These are phyloP conservation scores for Podospora comata DNA, from an alignment of 495 filamentous ascomycete species.

Conservation along the genomic window DNA sequence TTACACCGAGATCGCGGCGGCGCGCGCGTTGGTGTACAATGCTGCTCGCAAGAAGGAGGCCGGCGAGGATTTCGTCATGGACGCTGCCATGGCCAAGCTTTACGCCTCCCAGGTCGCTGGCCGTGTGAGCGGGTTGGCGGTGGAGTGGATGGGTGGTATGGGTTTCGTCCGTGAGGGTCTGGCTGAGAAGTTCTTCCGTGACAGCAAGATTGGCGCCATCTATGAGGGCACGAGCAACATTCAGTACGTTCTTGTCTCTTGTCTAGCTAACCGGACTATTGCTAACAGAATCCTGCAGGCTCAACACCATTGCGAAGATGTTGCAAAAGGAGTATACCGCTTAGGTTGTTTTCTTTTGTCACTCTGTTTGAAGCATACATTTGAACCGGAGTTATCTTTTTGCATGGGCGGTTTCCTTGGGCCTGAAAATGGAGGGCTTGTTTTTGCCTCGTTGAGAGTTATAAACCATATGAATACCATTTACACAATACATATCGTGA, in stretches of 20 bases:
- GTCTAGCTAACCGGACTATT: neutral
- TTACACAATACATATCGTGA: neutral
- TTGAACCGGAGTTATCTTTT: conserved; percentile 16
- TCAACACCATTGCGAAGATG: conserved; percentile 91
- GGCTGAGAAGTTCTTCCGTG: conserved; percentile 96
- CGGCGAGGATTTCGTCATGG: conserved; percentile 87
- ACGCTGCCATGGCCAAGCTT: conserved; percentile 98
- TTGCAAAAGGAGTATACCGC: conserved; percentile 85
- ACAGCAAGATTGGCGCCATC: conserved; percentile 98
- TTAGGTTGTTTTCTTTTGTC: conserved; percentile 28
- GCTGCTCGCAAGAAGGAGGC: conserved; percentile 97
- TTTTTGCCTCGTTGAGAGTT: neutral
- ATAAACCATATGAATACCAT: neutral
- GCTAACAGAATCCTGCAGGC: conserved; percentile 63
- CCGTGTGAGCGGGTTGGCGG: conserved; percentile 75
- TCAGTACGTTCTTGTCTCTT: conserved; percentile 40
- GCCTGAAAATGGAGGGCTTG: conserved; percentile 12
- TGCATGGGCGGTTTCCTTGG: neutral
- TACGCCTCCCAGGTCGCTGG: conserved; percentile 92
- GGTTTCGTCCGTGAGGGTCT: conserved; percentile 91
- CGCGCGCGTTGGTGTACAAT: conserved; percentile 91
- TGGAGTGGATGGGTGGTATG: conserved; percentile 99
- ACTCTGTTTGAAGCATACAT: neutral
- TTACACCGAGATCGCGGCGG: conserved; percentile 88
- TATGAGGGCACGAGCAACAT: conserved; percentile 88